Percentiles rank a stretch among this genome's conserved stretches.
phyloP scores from a whole-genome alignment of 129 eudicot genomes.

The Smallanthus sonchifolius region DNA sequence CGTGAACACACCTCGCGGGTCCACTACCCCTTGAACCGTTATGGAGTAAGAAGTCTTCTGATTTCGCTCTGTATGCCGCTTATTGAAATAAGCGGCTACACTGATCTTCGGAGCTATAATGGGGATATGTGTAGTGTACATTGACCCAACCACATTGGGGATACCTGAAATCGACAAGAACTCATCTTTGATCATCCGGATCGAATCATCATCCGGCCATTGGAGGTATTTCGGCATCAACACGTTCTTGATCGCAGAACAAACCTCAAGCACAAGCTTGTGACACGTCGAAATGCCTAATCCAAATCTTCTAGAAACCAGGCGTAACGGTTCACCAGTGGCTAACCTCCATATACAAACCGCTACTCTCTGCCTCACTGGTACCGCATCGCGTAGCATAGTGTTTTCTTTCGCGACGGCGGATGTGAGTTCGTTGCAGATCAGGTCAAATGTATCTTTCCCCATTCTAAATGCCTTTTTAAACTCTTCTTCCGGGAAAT shows the following conservation, averaged over 20 bases:
- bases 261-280: conserved; percentile 91
- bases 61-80: conserved; percentile 80
- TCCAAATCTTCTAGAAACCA: conserved; percentile 88
- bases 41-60: conserved; percentile 91
- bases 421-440: conserved; percentile 73
- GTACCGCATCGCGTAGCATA: conserved; percentile 89
- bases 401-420: conserved; percentile 92
- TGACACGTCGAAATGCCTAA: conserved; percentile 94
- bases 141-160: conserved; percentile 76
- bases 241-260: conserved; percentile 77
- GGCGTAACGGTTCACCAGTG: conserved; percentile 88
- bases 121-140: conserved; percentile 97
- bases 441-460: conserved; percentile 79
- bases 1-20: conserved; percentile 73
- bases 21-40: conserved; percentile 92
- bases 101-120: conserved; percentile 91
- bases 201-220: conserved; percentile 72
- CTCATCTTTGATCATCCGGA: conserved; percentile 53
- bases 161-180: conserved; percentile 65
- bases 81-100: conserved; percentile 88
- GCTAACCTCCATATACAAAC: conserved; percentile 96
- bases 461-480: conserved; percentile 88
- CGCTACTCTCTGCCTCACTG: conserved; percentile 80
- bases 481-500: conserved; percentile 82
- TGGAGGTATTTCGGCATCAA: conserved; percentile 87